These are phyloP conservation scores for Zanthoxylum bungeanum DNA, from an alignment of 345 rosid species.

Conservation along the genomic window DNA sequence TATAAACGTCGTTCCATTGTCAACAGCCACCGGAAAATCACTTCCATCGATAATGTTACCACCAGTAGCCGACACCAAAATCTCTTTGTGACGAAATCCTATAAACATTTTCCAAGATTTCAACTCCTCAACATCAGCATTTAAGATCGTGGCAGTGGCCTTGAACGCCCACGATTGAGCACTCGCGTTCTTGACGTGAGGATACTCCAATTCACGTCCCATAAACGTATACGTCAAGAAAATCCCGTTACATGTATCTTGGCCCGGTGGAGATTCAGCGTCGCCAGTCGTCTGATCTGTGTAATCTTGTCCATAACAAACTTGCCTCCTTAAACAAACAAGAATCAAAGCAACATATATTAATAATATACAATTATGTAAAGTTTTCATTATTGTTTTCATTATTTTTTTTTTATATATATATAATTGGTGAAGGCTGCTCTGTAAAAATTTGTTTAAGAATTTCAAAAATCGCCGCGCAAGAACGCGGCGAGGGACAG, in stretches of 20 bases:
- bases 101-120: slow-evolving; percentile 72
- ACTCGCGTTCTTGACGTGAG: slow-evolving; percentile 61
- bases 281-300: no score
- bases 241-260: slow-evolving; percentile 63
- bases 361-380: neutral
- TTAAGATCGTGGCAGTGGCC: slow-evolving; percentile 52
- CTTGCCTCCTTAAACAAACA: slow-evolving; percentile 11
- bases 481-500: slow-evolving; percentile 25
- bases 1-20: slow-evolving; percentile 67
- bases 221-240: slow-evolving; percentile 60
- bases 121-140: slow-evolving; percentile 58
- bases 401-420: no score
- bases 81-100: slow-evolving; percentile 71
- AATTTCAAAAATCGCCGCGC: no score
- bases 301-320: slow-evolving; percentile 52
- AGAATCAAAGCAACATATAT: slow-evolving; percentile 17
- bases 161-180: slow-evolving; percentile 93
- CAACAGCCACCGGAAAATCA: slow-evolving; percentile 59
- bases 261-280: slow-evolving; percentile 58
- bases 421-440: neutral
- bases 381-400: neutral
- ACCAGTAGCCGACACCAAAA: slow-evolving; percentile 57
- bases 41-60: slow-evolving; percentile 44
- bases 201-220: slow-evolving; percentile 54
- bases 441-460: no score